These are phyloP conservation scores for Aspergillus luchuensis DNA, from an alignment of 2,329 filamentous ascomycete species.

Conservation along the genomic window DNA sequence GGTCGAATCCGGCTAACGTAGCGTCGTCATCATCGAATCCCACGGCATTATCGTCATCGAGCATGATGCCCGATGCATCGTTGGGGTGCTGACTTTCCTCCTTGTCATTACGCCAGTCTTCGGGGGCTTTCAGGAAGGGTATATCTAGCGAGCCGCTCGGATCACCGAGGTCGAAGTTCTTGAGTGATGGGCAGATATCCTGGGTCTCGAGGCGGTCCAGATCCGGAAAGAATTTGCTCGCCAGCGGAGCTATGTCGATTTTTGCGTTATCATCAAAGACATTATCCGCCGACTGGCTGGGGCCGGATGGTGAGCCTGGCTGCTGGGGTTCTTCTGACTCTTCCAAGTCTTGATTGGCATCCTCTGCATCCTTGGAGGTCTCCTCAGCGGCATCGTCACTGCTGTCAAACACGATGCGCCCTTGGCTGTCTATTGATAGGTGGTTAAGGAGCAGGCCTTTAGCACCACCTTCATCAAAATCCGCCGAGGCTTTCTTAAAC, in stretches of 20 bases:
- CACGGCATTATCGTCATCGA: conserved; percentile 81
- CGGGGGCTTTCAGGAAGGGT: conserved; percentile 84
- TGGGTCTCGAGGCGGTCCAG: conserved; percentile 75
- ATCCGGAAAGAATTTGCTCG: conserved; percentile 82
- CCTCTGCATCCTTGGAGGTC: conserved; percentile 42
- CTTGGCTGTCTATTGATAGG: conserved; percentile 88
- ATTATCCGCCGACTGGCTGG: conserved; percentile 38
- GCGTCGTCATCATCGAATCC: conserved; percentile 82
- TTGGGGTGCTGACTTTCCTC: conserved; percentile 57
- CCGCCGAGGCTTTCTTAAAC: conserved; percentile 98
- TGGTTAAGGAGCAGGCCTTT: conserved; percentile 95
- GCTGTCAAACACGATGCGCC: conserved; percentile 96
- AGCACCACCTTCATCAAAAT: conserved; percentile 96
- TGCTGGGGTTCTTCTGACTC: conserved; percentile 49
- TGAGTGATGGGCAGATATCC: conserved; percentile 92
- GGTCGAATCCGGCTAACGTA: conserved; percentile 68
- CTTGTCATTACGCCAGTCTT: conserved; percentile 77
- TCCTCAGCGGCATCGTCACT: conserved; percentile 76
- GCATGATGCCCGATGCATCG: conserved; percentile 76
- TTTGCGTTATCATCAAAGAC: conserved; percentile 60
- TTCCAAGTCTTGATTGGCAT: conserved; percentile 36
- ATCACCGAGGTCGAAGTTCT: conserved; percentile 88
- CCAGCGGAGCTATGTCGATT: conserved; percentile 76
- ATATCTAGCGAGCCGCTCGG: conserved; percentile 83
- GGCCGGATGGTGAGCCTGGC: conserved; percentile 30